Evolutionary conservation across 1,284 basidiomycete genomes (phyloP), one percentile per base, ranked within the genome.

Genomic region (Golubevia pallescens): DNA sequence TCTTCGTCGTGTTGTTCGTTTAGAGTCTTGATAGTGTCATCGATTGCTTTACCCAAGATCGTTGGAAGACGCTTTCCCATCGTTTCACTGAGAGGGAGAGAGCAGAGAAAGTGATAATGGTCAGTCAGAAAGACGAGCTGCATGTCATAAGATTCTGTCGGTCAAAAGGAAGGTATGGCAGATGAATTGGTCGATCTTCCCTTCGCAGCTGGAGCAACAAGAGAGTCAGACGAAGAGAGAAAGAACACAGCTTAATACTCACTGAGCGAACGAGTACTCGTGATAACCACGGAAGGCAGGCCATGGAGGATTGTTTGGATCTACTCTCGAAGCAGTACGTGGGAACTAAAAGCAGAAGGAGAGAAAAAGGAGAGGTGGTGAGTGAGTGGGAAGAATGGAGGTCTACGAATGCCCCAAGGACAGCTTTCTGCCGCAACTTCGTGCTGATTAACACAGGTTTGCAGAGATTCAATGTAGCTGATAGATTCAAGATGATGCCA

Each of bases 41-140:
- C 94, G 79, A 97, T 95, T 6, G 93, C 95, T 87, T 98, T 98
- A 73, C 94, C 94, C 58, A 98, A 89, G 74, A 97, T 97, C 58
- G 95, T 97, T 0, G 95, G 95, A 48, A 97, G 89, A 67, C 95
- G 92, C 58, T 93, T 91, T 71, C 93, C 93, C 94, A 97, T 97
- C 6, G 85, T 86, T 62, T 86, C 78, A 71, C 70, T 20, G 72
- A 69, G 8, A 74, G n/a, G n/a, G n/a, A n/a, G n/a, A n/a, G n/a
- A n/a, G n/a, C n/a, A n/a, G n/a, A n/a, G n/a, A n/a, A n/a, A n/a
- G n/a, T n/a, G n/a, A n/a, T n/a, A n/a, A n/a, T n/a, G n/a, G n/a
- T n/a, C n/a, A n/a, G n/a, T n/a, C n/a, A n/a, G n/a, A n/a, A n/a
- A n/a, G n/a, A n/a, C n/a, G n/a, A n/a, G n/a, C n/a, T n/a, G n/a